phyloP scores from a whole-genome alignment of 2,329 filamentous ascomycete genomes.

The Pyricularia sp. region DNA sequence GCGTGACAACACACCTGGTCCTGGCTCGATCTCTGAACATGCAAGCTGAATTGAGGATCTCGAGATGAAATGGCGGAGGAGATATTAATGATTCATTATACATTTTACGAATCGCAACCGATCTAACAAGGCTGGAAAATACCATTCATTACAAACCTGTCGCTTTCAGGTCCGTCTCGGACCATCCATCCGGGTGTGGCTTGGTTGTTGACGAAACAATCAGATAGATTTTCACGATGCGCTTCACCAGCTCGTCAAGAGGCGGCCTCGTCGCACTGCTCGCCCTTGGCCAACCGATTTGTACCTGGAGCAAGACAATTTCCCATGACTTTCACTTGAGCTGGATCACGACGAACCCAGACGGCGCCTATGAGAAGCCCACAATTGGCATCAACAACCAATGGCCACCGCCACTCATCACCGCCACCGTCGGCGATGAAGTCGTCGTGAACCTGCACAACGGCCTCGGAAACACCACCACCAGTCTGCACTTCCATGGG shows the following conservation, averaged over 20 bases:
- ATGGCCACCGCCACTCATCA: conserved; percentile 64
- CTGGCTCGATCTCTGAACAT: not conserved
- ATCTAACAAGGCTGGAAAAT: not conserved
- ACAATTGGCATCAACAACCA: conserved; percentile 68
- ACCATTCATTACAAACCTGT: not conserved
- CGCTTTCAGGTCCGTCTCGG: not conserved
- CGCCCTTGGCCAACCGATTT: conserved; percentile 1
- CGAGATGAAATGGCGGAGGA: not conserved
- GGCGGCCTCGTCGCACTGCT: conserved; percentile 3
- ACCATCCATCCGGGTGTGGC: not conserved
- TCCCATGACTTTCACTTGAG: conserved; percentile 59
- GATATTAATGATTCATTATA: not conserved
- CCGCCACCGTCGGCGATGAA: conserved; percentile 52
- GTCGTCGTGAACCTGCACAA: conserved; percentile 51
- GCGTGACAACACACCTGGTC: not conserved
- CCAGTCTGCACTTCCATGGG: conserved; percentile 62
- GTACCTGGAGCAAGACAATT: conserved; percentile 25
- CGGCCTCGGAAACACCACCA: conserved; percentile 50
- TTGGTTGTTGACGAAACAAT: not conserved
- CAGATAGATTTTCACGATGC: not conserved
- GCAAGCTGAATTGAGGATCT: not conserved
- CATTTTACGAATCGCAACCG: not conserved
- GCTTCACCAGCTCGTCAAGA: conserved; percentile 6
- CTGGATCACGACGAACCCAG: conserved; percentile 65
- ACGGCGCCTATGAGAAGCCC: conserved; percentile 54